Evolutionary conservation across 208 protist species (phyloP).

Genomic region (Leishmania martiniquensis): DNA sequence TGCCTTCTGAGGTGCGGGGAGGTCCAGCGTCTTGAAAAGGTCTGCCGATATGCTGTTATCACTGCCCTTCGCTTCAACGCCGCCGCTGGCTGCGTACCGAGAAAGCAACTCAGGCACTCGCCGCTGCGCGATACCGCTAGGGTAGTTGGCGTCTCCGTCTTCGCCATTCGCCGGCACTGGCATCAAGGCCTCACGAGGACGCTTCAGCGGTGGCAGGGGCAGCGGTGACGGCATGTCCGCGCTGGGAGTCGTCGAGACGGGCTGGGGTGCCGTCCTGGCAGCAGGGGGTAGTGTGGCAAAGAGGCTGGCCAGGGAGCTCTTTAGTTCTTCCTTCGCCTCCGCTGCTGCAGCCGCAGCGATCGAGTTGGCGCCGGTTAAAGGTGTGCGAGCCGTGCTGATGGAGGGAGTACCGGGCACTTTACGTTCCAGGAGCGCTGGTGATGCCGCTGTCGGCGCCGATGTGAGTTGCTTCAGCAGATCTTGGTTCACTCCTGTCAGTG

Average conservation of each 20-base stretch:
- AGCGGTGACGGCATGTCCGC: constrained; percentile 1
- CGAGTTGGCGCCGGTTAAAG: neutral
- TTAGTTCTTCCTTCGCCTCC: constrained; percentile 26
- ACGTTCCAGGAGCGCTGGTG: neutral
- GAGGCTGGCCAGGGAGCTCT: constrained; percentile 23
- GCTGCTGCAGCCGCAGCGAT: constrained; percentile 8
- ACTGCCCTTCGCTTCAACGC: neutral
- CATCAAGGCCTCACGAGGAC: constrained; percentile 15
- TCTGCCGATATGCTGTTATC: constrained; percentile 7
- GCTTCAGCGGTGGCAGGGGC: constrained; percentile 22
- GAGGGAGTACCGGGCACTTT: neutral
- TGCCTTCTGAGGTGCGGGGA: constrained; percentile 25
- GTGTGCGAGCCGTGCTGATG: neutral
- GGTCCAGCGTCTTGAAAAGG: constrained; percentile 13
- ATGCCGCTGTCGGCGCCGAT: constrained; percentile 5
- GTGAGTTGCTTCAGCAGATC: constrained; percentile 34
- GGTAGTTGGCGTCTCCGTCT: neutral
- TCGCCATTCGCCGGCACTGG: neutral
- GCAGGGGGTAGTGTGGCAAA: constrained; percentile 22
- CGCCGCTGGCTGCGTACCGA: neutral
- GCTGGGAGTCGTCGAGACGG: neutral
- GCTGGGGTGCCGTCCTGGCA: neutral
- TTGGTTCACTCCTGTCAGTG: constrained; percentile 35
- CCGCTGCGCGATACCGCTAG: neutral
- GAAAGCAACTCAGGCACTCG: neutral